A percentile compares a stretch with the other conserved stretches of the same genome.
Evolutionary conservation across 768 basidiomycete genomes (phyloP).

Genomic region (Cystofilobasidium macerans): DNA sequence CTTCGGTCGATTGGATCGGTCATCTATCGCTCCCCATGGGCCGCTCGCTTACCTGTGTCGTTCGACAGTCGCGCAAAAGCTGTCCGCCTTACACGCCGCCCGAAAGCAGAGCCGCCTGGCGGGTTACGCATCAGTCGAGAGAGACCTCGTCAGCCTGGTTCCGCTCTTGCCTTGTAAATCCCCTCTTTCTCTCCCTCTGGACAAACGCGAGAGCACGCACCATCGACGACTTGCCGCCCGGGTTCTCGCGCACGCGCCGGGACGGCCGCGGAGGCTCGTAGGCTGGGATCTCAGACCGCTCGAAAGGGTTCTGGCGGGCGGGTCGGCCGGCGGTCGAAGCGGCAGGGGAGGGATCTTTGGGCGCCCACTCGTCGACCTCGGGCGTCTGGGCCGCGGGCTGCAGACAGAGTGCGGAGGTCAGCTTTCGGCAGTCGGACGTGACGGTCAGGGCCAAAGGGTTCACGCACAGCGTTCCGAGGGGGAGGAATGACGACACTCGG

Average conservation of each 20-base stretch:
- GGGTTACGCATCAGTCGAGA: neutral
- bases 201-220: neutral
- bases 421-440: no score
- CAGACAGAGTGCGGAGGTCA: no score
- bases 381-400: no score
- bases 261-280: neutral
- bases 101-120: neutral
- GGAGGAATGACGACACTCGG: neutral
- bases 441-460: no score
- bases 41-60: no score
- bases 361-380: neutral
- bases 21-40: no score
- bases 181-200: no score
- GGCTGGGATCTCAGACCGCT: neutral
- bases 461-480: neutral
- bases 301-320: neutral
- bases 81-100: conserved; percentile 4
- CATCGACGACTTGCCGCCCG: conserved; percentile 6
- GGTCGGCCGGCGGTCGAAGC: neutral
- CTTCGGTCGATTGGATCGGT: no score
- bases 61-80: no score
- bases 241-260: neutral
- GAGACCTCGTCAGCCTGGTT: neutral
- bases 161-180: neutral
- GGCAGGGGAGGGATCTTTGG: neutral